These are phyloP conservation scores for Alternaria ventricosa DNA, from an alignment of 2,329 filamentous ascomycete species.

Conservation along the genomic window DNA sequence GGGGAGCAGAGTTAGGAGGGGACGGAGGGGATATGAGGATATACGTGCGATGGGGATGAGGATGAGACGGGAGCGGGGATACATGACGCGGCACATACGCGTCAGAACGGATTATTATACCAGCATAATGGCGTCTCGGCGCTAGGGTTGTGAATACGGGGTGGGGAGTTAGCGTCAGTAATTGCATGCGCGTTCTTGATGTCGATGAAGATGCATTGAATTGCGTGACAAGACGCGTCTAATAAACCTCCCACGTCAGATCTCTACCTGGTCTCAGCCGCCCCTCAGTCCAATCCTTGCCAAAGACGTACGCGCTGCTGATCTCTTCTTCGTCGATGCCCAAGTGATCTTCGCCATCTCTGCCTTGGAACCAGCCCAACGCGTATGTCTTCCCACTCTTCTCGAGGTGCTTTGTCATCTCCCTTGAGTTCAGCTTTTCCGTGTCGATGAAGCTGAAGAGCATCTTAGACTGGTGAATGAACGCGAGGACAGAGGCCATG, in stretches of 20 bases:
- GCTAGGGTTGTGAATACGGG: slow-evolving; percentile 15
- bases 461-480: slow-evolving; percentile 83
- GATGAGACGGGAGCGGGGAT: not conserved
- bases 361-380: slow-evolving; percentile 76
- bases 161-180: not conserved
- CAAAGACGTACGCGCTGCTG: slow-evolving; percentile 69
- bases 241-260: slow-evolving; percentile 32
- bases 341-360: slow-evolving; percentile 76
- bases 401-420: slow-evolving; percentile 69
- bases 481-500: slow-evolving; percentile 76
- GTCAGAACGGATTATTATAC: slow-evolving; percentile 16
- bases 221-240: not conserved
- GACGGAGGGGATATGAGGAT: slow-evolving; percentile 1
- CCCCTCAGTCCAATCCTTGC: slow-evolving; percentile 50
- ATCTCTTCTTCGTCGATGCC: slow-evolving; percentile 81
- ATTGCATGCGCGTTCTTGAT: not conserved
- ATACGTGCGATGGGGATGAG: not conserved
- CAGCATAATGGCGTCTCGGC: slow-evolving; percentile 32
- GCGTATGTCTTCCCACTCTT: slow-evolving; percentile 72
- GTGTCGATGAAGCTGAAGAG: slow-evolving; percentile 76
- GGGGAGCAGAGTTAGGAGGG: slow-evolving; percentile 5
- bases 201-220: not conserved
- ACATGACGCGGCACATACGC: slow-evolving; percentile 13
- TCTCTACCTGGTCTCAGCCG: slow-evolving; percentile 43
- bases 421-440: slow-evolving; percentile 64